These are phyloP conservation scores for Dichotomocladium elegans DNA, from an alignment of 371 early-diverging fungal species.

Conservation along the genomic window DNA sequence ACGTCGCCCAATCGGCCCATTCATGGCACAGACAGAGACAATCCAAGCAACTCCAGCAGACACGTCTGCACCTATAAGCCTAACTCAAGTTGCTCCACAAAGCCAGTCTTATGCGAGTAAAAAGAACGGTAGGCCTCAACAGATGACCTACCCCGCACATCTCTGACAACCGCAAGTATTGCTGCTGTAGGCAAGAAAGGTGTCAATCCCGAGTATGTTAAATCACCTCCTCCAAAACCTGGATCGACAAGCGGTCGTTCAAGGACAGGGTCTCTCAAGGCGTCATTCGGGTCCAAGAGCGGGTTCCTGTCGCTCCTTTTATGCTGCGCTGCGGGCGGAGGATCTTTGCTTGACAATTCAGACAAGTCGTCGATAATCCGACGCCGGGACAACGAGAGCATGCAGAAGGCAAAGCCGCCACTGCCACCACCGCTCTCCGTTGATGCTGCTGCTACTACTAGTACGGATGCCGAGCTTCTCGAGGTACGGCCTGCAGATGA, in stretches of 20 bases:
- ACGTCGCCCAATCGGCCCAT: too few relatives aligned
- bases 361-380: conserved; percentile 11
- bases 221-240: conserved; percentile 6
- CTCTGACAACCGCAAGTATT: not conserved
- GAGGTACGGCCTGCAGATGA: not conserved
- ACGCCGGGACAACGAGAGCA: not conserved
- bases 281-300: conserved; percentile 10
- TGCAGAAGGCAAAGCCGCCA: not conserved
- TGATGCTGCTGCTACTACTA: too few relatives aligned
- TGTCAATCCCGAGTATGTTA: conserved; percentile 6
- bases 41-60: not conserved
- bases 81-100: conserved; percentile 1
- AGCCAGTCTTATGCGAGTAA: not conserved
- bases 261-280: conserved; percentile 1
- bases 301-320: conserved; percentile 20
- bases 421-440: not conserved
- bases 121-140: not conserved
- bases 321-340: conserved; percentile 16
- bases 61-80: too few relatives aligned
- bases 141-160: not conserved
- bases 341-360: conserved; percentile 6
- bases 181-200: conserved; percentile 3
- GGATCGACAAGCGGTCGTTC: not conserved
- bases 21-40: not conserved
- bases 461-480: not conserved